Evolutionary conservation across 441 rosid species (phyloP), one percentile per base, ranked within the genome.

Genomic region (Adansonia rubrostipa): DNA sequence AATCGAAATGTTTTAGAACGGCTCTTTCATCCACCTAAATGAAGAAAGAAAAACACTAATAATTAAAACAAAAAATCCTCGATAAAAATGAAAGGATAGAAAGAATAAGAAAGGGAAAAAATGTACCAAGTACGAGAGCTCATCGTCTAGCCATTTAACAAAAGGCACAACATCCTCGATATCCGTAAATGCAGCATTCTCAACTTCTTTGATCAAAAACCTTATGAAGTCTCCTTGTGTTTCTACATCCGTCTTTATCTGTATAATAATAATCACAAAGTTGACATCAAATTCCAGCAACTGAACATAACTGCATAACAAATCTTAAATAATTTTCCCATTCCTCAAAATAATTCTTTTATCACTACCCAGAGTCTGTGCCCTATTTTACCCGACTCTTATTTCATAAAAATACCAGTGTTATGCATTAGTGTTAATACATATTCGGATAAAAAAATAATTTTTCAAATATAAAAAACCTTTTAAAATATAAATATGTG

Each of bases 171-270:
- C 98, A 80, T 96, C 98, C 86, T 94, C 93, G 1, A 96, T 94
- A 20, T 87, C 87, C 24, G 90, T 77, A 82, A 92, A 94, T 71
- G 92, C 97, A 20, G 97, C 98, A 80, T 81, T 86, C 86, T 89
- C 97, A 3, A 96, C 96, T 77, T 96, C 97, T 51, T 90, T 94
- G 74, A 94, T 96, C 86, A 96, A 82, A 79, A 88, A 92, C 81
- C 89, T 89, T 65, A 96, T 91, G 84, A 96, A 96, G 42, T 96
- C 99, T 50, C 98, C 97, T 80, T 96, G 99, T 63, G 90, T 90
- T 80, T 96, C 98, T 9, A 93, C 99, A 82, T 96, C 99, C 54
- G 97, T 92, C 86, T 94, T 94, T 40, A 96, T 92, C 99, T 96
- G 96, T 42, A 28, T 2, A 28, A 71, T 17, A 48, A 10, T 20